Evolutionary conservation across 176 grass and related monocot species (phyloP).

Genomic region (Eleusine coracana): DNA sequence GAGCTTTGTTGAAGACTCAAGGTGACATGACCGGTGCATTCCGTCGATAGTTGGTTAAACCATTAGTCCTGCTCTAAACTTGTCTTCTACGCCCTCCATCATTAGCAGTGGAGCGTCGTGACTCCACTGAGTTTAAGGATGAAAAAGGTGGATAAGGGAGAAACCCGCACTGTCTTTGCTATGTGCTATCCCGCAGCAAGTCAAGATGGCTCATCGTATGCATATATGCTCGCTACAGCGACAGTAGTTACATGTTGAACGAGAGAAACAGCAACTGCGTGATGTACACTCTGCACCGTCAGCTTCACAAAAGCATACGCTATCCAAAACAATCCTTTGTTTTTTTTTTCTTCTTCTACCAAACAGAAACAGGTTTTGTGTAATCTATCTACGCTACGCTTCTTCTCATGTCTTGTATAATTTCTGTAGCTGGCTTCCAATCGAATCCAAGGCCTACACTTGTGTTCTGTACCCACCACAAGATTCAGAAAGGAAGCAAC

Average conservation of each 20-base stretch:
- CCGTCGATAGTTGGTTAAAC: too few relatives aligned
- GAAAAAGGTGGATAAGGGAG: too few relatives aligned
- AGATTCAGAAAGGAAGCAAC: background rate
- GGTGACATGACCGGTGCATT: too few relatives aligned
- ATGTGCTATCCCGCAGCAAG: background rate
- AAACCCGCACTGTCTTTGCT: background rate
- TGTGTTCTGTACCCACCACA: background rate
- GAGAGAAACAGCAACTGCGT: background rate
- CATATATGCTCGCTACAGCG: background rate
- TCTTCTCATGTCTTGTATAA: background rate
- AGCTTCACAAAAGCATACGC: background rate
- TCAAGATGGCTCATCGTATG: background rate
- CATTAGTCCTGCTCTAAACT: too few relatives aligned
- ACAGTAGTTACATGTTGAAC: background rate
- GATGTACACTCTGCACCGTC: background rate
- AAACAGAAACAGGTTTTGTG: background rate
- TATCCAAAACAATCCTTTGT: background rate
- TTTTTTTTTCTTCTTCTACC: background rate
- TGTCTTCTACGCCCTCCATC: too few relatives aligned
- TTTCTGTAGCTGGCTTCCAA: background rate
- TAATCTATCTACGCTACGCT: constrained; percentile 20
- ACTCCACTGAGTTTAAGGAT: too few relatives aligned
- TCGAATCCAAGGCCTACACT: background rate
- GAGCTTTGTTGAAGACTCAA: too few relatives aligned
- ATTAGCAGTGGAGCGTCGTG: too few relatives aligned